Conservation (phyloP, 1,284 basidiomycete species). For the Bjerkandera adusta region DNA sequence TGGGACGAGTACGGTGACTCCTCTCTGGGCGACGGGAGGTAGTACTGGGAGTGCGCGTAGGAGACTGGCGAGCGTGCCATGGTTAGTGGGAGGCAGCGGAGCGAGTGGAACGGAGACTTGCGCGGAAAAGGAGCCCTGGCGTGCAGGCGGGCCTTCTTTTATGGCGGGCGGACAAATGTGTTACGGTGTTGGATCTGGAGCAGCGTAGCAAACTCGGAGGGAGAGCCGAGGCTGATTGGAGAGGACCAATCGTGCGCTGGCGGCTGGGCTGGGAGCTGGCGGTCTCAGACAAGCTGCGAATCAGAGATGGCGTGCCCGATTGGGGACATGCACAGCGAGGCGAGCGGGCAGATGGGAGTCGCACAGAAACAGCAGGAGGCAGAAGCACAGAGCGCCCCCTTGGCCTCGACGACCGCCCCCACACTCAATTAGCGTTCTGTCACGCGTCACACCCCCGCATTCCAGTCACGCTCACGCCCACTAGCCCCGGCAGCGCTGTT, state of each 20-base stretch:
- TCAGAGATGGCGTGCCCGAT: conserved; percentile 4
- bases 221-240: conserved; percentile 1
- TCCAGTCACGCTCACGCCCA: not conserved
- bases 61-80: conserved; percentile 18
- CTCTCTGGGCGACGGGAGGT: conserved; percentile 16
- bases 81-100: conserved; percentile 9
- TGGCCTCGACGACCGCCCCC: not conserved
- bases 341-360: too few relatives aligned
- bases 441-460: conserved; percentile 1
- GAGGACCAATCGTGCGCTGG: conserved; percentile 4
- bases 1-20: conserved; percentile 18
- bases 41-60: conserved; percentile 16
- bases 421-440: not conserved
- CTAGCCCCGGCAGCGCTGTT: too few relatives aligned
- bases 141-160: conserved; percentile 8
- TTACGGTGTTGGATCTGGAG: too few relatives aligned
- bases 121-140: conserved; percentile 8
- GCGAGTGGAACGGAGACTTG: conserved; percentile 10
- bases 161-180: conserved; percentile 7
- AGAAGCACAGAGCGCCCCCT: not conserved
- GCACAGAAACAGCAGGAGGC: too few relatives aligned
- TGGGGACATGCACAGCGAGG: conserved; percentile 1
- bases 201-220: conserved; percentile 1
- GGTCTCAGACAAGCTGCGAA: conserved; percentile 5
- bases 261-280: conserved; percentile 2